These are phyloP conservation scores for Jimgerdemannia lactiflua DNA, from an alignment of 192 early-diverging fungal species.

Conservation along the genomic window DNA sequence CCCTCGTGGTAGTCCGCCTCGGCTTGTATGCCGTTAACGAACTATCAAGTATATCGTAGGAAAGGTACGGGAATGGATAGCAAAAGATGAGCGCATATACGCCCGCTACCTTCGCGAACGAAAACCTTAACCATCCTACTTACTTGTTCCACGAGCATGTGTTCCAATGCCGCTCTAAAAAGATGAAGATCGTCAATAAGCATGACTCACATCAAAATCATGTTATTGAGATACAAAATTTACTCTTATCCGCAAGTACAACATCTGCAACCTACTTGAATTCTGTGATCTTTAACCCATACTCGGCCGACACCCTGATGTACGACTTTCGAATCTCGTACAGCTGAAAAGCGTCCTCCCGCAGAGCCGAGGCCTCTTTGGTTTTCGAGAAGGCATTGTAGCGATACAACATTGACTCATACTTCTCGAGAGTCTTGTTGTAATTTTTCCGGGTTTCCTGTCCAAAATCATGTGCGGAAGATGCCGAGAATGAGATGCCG, in stretches of 20 bases:
- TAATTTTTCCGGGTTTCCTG: slow-evolving; percentile 42
- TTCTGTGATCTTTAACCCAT: slow-evolving; percentile 38
- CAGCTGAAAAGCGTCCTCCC: slow-evolving; percentile 70
- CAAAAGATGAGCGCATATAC: too few species aligned
- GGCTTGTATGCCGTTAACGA: too few species aligned
- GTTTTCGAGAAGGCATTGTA: slow-evolving; percentile 56
- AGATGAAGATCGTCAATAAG: slow-evolving; percentile 5
- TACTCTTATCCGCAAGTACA: background rate
- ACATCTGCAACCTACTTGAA: background rate
- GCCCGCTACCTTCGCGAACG: too few species aligned
- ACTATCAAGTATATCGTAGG: too few species aligned
- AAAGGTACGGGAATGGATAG: too few species aligned
- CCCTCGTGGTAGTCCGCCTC: too few species aligned
- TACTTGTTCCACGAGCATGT: too few species aligned
- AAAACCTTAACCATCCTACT: too few species aligned
- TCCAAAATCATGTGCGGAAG: background rate
- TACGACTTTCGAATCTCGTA: slow-evolving; percentile 64
- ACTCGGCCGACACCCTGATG: slow-evolving; percentile 52
- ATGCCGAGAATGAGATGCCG: too few species aligned
- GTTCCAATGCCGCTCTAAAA: background rate
- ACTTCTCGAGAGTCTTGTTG: slow-evolving; percentile 46
- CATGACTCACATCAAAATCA: background rate
- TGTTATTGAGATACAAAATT: background rate
- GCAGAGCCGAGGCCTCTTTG: slow-evolving; percentile 63
- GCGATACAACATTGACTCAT: slow-evolving; percentile 59